Base-by-base conservation (phyloP, 108 stramenopile species). In the Bacterosira constricta region DNA sequence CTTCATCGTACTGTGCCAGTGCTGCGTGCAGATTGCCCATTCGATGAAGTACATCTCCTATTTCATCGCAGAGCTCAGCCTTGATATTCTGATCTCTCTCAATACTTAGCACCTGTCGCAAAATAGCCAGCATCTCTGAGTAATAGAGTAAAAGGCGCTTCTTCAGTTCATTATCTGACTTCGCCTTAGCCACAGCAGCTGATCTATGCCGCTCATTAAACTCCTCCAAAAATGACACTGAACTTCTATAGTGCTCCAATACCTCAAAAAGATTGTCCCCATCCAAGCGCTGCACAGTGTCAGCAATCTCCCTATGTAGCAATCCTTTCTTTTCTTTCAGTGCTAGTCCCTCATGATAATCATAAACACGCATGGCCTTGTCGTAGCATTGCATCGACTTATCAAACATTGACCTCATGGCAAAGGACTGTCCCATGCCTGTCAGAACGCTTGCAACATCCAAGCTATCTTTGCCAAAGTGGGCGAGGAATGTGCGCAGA, bases 1-100 rank as follows among this genome's bases (percentile, higher is more conserved):
- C 83, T 56, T 77, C 56, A 29, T 68, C 70, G 44, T 81, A 67
- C 20, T 66, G 47, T 38, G 58, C 65, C 38, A 80, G 66, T 26
- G 83, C 20, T 18, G 83, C 80, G 29, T 73, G 56, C n/a, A 80
- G 38, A 56, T 81, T 84, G 9, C 80, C 83, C 42, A 84, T 71
- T 0, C 76, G 79, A 53, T 84, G 83, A 20, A 84, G 37, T 35
- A 84, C 76, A 57, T 84, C 83, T 10, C 47, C 51, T 10, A 81
- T 77, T 52, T 77, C 76, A 17, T 81, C 76, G 15, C 44, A 52
- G 13, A 77, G 53, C 21, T 81, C 80, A 37, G 29, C 51, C 27
- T 67, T 77, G n/a, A 17, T 37, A 51, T 25, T 62, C 21, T 31
- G 7, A 39, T 82, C 76, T 21, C 23, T 36, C 53, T 71, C 65